Conservation (phyloP, 306 rosid genomes). For the Myrica gale region DNA sequence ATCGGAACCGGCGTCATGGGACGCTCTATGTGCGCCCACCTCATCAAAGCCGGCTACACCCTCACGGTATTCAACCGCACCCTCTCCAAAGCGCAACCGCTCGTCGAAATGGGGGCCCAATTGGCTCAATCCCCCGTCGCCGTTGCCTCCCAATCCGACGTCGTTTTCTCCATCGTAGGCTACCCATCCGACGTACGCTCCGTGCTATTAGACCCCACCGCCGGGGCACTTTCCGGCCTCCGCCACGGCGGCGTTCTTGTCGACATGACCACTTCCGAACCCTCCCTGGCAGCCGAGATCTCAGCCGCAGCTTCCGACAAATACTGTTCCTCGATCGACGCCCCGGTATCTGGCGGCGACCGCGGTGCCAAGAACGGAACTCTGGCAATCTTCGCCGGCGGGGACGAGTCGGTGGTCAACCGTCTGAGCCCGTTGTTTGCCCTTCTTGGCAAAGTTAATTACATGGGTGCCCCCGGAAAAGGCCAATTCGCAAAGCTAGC, state of each 20-base stretch:
- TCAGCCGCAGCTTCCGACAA: slow-evolving; percentile 48
- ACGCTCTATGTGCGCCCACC: slow-evolving; percentile 76
- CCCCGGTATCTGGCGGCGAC: slow-evolving; percentile 92
- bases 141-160: slow-evolving; percentile 73
- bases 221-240: slow-evolving; percentile 82
- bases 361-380: slow-evolving; percentile 70
- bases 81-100: slow-evolving; percentile 75
- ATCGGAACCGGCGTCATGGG: slow-evolving; percentile 98
- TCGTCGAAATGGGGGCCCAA: slow-evolving; percentile 68
- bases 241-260: slow-evolving; percentile 74
- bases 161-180: slow-evolving; percentile 88
- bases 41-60: slow-evolving; percentile 75
- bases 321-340: slow-evolving; percentile 63
- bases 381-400: slow-evolving; percentile 79
- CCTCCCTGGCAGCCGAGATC: slow-evolving; percentile 81
- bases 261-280: slow-evolving; percentile 95
- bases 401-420: slow-evolving; percentile 43
- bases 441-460: slow-evolving; percentile 68
- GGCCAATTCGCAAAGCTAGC: slow-evolving; percentile 91
- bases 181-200: slow-evolving; percentile 93
- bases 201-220: slow-evolving; percentile 60
- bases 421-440: slow-evolving; percentile 45
- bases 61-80: slow-evolving; percentile 97
- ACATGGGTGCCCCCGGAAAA: slow-evolving; percentile 81
- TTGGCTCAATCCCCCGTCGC: slow-evolving; percentile 57